Conservation (phyloP, 164 flowering plant species). For the Liriodendron chinense region DNA sequence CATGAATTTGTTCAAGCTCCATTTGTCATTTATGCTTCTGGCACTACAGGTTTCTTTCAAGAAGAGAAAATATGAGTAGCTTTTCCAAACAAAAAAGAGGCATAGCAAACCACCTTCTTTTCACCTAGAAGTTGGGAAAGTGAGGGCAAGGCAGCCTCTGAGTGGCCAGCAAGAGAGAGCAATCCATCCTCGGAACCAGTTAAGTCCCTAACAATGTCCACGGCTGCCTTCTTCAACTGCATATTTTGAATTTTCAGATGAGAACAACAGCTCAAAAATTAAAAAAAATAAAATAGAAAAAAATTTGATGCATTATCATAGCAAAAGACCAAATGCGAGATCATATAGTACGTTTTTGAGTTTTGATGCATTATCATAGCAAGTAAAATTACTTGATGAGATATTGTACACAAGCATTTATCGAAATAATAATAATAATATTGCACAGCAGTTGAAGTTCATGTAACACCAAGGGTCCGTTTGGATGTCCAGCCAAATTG, state of each 20-base stretch:
- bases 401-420: not conserved
- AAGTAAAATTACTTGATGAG: not conserved
- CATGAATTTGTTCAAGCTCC: not conserved
- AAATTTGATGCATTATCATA: not conserved
- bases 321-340: not conserved
- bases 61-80: not conserved
- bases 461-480: too few relatives aligned
- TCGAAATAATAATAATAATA: not conserved
- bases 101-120: conserved; percentile 39
- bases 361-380: not conserved
- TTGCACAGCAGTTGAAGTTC: not conserved
- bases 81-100: not conserved
- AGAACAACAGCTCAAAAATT: not conserved
- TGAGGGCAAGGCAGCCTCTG: conserved; percentile 46
- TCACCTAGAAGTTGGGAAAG: conserved; percentile 60
- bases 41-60: not conserved
- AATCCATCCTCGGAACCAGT: conserved; percentile 89
- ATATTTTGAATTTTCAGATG: not conserved
- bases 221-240: conserved; percentile 81
- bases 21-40: not conserved
- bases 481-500: too few relatives aligned
- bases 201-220: conserved; percentile 74
- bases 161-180: conserved; percentile 46
- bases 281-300: not conserved
- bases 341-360: not conserved